Conservation (phyloP, 2,329 filamentous ascomycete genomes). For the Aspergillus arachidicola region DNA sequence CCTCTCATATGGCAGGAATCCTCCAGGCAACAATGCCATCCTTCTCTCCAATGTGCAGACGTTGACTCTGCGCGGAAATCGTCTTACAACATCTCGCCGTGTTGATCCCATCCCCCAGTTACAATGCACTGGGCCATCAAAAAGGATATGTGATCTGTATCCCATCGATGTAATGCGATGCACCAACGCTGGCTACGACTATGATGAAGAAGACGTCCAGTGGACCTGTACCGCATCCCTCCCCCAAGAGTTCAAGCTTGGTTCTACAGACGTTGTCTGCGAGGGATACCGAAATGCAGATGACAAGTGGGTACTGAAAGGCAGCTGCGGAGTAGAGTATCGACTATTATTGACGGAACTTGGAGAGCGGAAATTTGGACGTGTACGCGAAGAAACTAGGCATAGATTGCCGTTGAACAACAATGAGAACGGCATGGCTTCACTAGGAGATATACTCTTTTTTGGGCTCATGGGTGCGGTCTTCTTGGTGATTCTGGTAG, state of each 20-base stretch:
- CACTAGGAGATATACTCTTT: constrained; percentile 35
- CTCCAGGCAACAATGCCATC: constrained; percentile 52
- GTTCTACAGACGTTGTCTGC: constrained; percentile 85
- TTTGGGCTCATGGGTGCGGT: constrained; percentile 35
- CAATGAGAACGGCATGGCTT: constrained; percentile 8
- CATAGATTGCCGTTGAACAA: constrained; percentile 13
- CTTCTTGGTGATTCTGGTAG: constrained; percentile 32
- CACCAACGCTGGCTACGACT: constrained; percentile 79
- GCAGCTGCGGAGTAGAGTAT: constrained; percentile 93
- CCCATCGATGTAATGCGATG: constrained; percentile 83
- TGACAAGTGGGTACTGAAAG: constrained; percentile 85
- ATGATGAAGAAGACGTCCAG: constrained; percentile 78
- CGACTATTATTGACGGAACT: constrained; percentile 73
- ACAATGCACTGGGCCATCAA: constrained; percentile 69
- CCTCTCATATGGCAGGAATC: constrained; percentile 27
- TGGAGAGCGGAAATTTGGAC: constrained; percentile 72
- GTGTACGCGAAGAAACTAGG: constrained; percentile 45
- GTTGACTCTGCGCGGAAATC: constrained; percentile 72
- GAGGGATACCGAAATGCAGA: constrained; percentile 79
- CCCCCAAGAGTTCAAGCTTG: constrained; percentile 70
- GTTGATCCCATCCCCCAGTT: constrained; percentile 77
- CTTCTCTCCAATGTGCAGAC: constrained; percentile 70
- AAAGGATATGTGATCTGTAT: constrained; percentile 68
- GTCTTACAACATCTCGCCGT: constrained; percentile 74
- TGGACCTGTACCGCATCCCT: constrained; percentile 81